phyloP scores from a whole-genome alignment of 352 stramenopile species.

The Pythium brachiatum region DNA sequence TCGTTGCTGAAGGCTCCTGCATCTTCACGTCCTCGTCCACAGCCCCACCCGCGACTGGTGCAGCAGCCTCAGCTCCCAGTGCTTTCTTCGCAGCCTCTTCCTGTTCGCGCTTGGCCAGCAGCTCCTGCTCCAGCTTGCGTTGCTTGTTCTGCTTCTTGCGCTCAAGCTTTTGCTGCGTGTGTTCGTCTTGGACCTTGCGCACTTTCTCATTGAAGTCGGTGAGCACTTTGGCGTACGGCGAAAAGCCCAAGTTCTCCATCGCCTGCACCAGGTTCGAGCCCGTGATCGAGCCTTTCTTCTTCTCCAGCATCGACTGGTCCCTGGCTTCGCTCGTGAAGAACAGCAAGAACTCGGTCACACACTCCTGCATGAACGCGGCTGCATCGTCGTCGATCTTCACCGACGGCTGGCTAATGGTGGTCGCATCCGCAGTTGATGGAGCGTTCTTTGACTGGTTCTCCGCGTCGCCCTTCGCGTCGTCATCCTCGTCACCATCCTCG shows the following conservation, averaged over 20 bases:
- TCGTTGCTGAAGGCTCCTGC: too few species aligned
- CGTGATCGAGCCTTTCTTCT: constrained; percentile 65
- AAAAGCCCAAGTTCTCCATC: constrained; percentile 69
- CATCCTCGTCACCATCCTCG: constrained; percentile 23
- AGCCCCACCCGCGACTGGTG: background rate
- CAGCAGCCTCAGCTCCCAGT: background rate
- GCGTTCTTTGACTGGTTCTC: background rate
- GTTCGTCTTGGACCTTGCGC: constrained; percentile 57
- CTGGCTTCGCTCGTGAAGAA: constrained; percentile 79
- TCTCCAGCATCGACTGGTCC: constrained; percentile 63
- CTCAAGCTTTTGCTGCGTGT: constrained; percentile 56
- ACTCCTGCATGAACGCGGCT: constrained; percentile 80
- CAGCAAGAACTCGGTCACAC: constrained; percentile 79
- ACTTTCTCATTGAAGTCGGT: constrained; percentile 67
- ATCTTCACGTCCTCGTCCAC: too few species aligned
- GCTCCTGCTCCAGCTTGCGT: constrained; percentile 18
- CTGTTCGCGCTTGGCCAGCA: constrained; percentile 37
- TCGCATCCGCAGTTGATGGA: background rate
- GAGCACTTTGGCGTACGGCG: constrained; percentile 62
- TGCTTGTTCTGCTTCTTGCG: constrained; percentile 47
- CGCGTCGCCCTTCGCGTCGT: constrained; percentile 8
- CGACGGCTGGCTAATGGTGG: constrained; percentile 1
- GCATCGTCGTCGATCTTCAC: constrained; percentile 82
- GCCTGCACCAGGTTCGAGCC: constrained; percentile 58
- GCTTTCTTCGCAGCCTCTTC: constrained; percentile 51